Evolutionary conservation across 139 green algal genomes (phyloP).

Genomic region (Pleodorina starrii): DNA sequence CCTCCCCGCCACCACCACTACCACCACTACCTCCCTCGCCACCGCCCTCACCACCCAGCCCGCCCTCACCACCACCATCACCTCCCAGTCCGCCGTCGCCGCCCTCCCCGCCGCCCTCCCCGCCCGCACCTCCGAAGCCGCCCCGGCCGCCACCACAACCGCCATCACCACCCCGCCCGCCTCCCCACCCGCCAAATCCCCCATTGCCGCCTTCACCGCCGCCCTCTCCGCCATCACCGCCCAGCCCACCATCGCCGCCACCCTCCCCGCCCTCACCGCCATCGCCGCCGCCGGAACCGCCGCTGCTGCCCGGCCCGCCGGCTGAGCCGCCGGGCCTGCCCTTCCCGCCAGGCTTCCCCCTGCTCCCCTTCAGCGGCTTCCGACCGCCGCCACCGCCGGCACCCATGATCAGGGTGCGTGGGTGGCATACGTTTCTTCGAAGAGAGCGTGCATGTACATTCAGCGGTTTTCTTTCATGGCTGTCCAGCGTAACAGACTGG

Average conservation of each 20-base stretch:
- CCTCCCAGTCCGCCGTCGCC: neutral
- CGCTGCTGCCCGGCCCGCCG: no score
- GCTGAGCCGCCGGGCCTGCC: no score
- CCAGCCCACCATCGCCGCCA: neutral
- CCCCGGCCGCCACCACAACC: neutral
- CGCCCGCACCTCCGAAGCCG: neutral
- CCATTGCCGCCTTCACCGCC: neutral
- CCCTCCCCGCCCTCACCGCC: neutral
- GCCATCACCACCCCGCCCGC: neutral
- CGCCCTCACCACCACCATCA: neutral
- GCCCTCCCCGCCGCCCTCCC: neutral
- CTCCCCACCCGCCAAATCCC: neutral
- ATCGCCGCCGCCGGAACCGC: no score
- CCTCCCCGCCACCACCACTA: neutral
- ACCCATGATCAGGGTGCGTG: no score
- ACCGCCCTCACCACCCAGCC: neutral
- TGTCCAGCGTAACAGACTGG: no score
- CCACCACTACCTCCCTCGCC: neutral
- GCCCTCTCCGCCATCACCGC: neutral
- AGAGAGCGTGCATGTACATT: no score
- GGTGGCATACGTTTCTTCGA: no score
- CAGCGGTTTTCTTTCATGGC: no score
- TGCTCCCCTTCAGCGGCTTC: no score
- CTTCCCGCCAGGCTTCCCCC: no score
- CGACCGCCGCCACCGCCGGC: no score